Evolutionary conservation across 140 eudicot genomes (phyloP), one percentile per base, ranked within the genome.

Genomic region (Senecio squalidus): DNA sequence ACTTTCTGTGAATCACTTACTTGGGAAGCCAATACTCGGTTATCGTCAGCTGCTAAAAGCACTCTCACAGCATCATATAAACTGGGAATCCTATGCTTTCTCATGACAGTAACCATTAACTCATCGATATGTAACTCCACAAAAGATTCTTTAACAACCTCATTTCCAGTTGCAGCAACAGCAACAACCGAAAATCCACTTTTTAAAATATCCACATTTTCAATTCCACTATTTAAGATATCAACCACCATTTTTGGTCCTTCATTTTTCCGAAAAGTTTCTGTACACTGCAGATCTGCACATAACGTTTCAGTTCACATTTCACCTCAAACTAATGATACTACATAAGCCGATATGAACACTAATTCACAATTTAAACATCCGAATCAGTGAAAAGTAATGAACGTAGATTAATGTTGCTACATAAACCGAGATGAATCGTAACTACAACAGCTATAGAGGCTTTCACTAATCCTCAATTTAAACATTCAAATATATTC

Each of bases 101-200:
- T 84, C 78, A 93, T 71, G 25, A 71, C 64, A 20, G 47, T 67
- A 55, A 84, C 59, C 34, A 88, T 80, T 41, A 83, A 69, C 68
- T 88, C 90, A 41, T 84, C 90, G 43, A 93, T 67, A 65, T 93
- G 88, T 64, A 88, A 67, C 56, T 82, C 91, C 77, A 93, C 81
- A 69, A 82, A 88, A 21, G 85, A 68, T 38, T 93, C 99, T 74
- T 93, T 93, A 54, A 93, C 33, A 68, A 93, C 90, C 73, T 93
- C 99, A 60, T 84, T 88, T 61, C 94, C 95, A 38, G 99, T 70
- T 49, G 96, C 88, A 56, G 99, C 89, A 0, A 95, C 99, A 49
- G 96, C 78, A 45, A 88, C 83, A 40, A 93, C 96, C 49, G 94
- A 66, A 58, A 88, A 93, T 16, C 83, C 74, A 46, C 80, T 69